These are phyloP conservation scores for Colletotrichum sp. DNA, from an alignment of 2,329 filamentous ascomycete genomes.

Conservation along the genomic window DNA sequence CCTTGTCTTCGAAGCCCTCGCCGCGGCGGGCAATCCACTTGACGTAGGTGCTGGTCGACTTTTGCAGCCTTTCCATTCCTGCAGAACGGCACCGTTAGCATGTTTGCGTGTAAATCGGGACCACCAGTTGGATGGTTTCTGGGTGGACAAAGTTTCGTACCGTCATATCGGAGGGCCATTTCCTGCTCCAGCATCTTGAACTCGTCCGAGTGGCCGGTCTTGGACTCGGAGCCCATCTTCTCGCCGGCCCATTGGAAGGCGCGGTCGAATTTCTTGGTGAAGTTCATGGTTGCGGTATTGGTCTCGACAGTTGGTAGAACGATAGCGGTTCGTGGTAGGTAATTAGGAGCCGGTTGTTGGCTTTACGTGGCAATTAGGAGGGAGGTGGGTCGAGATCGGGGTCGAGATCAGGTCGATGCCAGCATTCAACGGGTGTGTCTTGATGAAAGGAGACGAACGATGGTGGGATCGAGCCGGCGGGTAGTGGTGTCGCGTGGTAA, in stretches of 20 bases:
- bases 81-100: constrained; percentile 13
- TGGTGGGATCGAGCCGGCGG: neutral
- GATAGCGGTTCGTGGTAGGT: neutral
- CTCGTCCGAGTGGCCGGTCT: constrained; percentile 85
- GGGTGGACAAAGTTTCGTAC: constrained; percentile 53
- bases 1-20: constrained; percentile 81
- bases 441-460: neutral
- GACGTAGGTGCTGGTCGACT: constrained; percentile 83
- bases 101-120: neutral
- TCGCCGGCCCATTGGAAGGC: constrained; percentile 98
- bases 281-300: constrained; percentile 47
- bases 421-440: constrained; percentile 10
- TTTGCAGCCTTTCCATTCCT: constrained; percentile 92
- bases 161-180: constrained; percentile 88
- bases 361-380: neutral
- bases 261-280: constrained; percentile 88
- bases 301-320: neutral
- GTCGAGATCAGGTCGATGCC: constrained; percentile 9
- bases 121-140: neutral
- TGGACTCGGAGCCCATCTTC: constrained; percentile 91
- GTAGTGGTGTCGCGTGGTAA: neutral
- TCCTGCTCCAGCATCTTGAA: constrained; percentile 90
- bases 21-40: constrained; percentile 86
- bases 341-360: neutral
- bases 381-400: neutral